These are phyloP conservation scores for Lachnellula occidentalis DNA, from an alignment of 2,329 filamentous ascomycete genomes.

Conservation along the genomic window DNA sequence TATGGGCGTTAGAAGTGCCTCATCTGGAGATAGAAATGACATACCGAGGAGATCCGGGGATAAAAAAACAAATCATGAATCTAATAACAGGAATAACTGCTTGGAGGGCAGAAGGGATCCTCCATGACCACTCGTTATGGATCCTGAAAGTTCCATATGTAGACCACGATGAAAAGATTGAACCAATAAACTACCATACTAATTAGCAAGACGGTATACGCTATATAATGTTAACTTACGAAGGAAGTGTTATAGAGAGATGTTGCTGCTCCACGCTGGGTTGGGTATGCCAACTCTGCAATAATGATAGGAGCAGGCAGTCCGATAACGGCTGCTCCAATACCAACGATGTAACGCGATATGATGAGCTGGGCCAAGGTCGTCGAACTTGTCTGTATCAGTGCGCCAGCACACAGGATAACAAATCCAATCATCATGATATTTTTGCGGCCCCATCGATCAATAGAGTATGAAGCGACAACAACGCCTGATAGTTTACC, in stretches of 20 bases:
- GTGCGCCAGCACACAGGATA: neutral
- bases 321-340: conserved; percentile 1
- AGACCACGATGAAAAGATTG: conserved; percentile 38
- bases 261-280: conserved; percentile 40
- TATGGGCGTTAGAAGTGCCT: too few relatives aligned
- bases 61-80: conserved; percentile 16
- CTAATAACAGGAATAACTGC: neutral
- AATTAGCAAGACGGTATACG: neutral
- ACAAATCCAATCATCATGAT: too few relatives aligned
- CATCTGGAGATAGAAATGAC: conserved; percentile 28
- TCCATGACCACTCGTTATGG: conserved; percentile 20
- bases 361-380: too few relatives aligned
- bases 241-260: neutral
- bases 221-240: neutral
- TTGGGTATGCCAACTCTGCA: conserved; percentile 48
- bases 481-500: neutral
- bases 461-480: too few relatives aligned
- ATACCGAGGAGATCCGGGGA: conserved; percentile 35
- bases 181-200: conserved; percentile 23
- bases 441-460: too few relatives aligned
- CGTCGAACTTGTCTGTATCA: neutral
- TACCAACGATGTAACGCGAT: neutral
- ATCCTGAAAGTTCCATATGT: conserved; percentile 35
- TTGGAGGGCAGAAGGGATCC: conserved; percentile 19
- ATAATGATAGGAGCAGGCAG: conserved; percentile 39